These are phyloP conservation scores for Sphagnum fallax DNA, from an alignment of 228 moss, liverwort and hornwort species.

Conservation along the genomic window DNA sequence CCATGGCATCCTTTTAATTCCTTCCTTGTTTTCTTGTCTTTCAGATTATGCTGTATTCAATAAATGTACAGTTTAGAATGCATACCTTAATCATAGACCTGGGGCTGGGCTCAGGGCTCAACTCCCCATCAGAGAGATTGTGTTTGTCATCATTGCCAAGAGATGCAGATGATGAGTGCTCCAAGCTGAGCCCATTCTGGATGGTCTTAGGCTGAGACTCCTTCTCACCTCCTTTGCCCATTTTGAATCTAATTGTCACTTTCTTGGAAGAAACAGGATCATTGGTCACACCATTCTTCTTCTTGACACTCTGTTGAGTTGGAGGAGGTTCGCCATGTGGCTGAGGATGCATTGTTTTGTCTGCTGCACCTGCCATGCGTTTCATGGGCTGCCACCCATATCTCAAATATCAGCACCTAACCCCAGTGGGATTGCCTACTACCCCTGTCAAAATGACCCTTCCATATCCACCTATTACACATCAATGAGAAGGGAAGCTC, in stretches of 20 bases:
- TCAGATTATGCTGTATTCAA: no score
- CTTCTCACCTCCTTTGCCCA: slow-evolving; percentile 26
- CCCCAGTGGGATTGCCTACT: background rate
- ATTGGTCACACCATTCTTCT: slow-evolving; percentile 32
- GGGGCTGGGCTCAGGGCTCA: slow-evolving; percentile 72
- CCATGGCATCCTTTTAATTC: slow-evolving; percentile 4
- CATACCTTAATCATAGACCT: slow-evolving; percentile 78
- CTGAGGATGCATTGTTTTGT: background rate
- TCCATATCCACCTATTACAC: slow-evolving; percentile 1
- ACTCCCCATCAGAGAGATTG: slow-evolving; percentile 59
- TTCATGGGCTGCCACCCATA: slow-evolving; percentile 40
- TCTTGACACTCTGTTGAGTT: slow-evolving; percentile 12
- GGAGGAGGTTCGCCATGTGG: slow-evolving; percentile 1
- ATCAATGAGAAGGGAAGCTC: slow-evolving; percentile 6
- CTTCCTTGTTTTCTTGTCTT: background rate
- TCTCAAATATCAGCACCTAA: slow-evolving; percentile 19
- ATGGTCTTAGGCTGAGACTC: slow-evolving; percentile 45
- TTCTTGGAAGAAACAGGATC: slow-evolving; percentile 16
- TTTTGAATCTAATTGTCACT: slow-evolving; percentile 43
- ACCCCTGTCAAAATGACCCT: slow-evolving; percentile 3
- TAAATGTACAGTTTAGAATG: background rate
- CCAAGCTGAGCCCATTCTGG: slow-evolving; percentile 74
- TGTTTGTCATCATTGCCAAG: slow-evolving; percentile 60
- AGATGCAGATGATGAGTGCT: slow-evolving; percentile 61
- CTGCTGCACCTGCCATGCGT: slow-evolving; percentile 22